phyloP scores from a whole-genome alignment of 2,329 filamentous ascomycete species.

The Plectosphaerella plurivora region DNA sequence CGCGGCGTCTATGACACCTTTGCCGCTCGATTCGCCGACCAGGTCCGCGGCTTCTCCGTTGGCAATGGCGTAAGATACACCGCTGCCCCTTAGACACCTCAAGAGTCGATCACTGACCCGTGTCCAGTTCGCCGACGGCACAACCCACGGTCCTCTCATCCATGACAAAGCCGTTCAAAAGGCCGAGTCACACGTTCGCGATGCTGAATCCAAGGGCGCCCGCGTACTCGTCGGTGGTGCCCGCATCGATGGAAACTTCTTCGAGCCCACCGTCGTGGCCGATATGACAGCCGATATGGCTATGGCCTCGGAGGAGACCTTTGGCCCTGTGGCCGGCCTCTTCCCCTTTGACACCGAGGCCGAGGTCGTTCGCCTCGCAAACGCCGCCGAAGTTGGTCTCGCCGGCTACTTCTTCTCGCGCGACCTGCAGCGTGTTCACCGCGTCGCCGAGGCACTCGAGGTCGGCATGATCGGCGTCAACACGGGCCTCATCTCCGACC shows the following conservation, averaged over 20 bases:
- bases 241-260: slow-evolving; percentile 74
- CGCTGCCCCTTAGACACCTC: too few species aligned
- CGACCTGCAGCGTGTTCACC: slow-evolving; percentile 53
- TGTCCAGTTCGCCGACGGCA: slow-evolving; percentile 52
- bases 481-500: slow-evolving; percentile 62
- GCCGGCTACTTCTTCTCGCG: slow-evolving; percentile 89
- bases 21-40: slow-evolving; percentile 61
- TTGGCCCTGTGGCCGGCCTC: slow-evolving; percentile 86
- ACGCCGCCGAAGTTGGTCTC: slow-evolving; percentile 77
- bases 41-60: slow-evolving; percentile 70
- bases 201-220: slow-evolving; percentile 73
- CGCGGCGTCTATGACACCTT: slow-evolving; percentile 74
- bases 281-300: slow-evolving; percentile 84
- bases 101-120: too few species aligned
- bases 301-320: slow-evolving; percentile 85
- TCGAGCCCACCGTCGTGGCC: slow-evolving; percentile 81
- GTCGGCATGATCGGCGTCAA: slow-evolving; percentile 88
- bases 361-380: slow-evolving; percentile 82
- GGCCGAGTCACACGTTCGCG: slow-evolving; percentile 73
- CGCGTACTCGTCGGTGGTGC: slow-evolving; percentile 72
- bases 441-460: slow-evolving; percentile 67
- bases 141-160: slow-evolving; percentile 80
- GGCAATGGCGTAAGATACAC: slow-evolving; percentile 51
- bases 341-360: slow-evolving; percentile 87
- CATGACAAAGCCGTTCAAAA: slow-evolving; percentile 78